These are phyloP conservation scores for Boletus vinaceobasis DNA, from an alignment of 768 basidiomycete species.

Conservation along the genomic window DNA sequence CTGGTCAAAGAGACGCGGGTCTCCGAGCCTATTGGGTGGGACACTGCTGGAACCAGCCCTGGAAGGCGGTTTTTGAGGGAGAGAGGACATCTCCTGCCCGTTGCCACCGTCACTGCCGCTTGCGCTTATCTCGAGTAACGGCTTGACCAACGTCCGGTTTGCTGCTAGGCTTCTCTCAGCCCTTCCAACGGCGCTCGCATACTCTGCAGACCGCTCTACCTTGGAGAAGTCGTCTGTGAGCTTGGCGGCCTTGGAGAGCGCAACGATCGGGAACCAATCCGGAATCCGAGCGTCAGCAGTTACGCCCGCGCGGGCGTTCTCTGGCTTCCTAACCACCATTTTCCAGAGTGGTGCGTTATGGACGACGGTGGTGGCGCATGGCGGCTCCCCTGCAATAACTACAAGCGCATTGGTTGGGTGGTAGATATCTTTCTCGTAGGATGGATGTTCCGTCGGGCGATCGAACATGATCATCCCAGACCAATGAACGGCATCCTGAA, in stretches of 20 bases:
- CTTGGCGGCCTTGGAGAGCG: not conserved
- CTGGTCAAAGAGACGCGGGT: constrained; percentile 3
- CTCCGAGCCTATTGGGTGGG: constrained; percentile 8
- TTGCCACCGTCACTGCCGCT: not conserved
- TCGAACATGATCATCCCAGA: constrained; percentile 11
- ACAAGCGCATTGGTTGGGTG: constrained; percentile 1
- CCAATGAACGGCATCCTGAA: not conserved
- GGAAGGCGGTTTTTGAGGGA: not conserved
- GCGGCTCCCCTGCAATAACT: not conserved
- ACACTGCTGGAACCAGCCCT: not conserved
- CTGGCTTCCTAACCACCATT: constrained; percentile 1
- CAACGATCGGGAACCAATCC: not conserved
- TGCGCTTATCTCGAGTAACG: not conserved
- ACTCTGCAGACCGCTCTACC: not conserved
- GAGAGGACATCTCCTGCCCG: not conserved
- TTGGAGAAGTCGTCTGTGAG: constrained; percentile 3
- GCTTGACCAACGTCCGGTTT: not conserved
- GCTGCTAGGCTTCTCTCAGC: constrained; percentile 3
- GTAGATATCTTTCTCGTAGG: constrained; percentile 7
- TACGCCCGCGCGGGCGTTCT: no score
- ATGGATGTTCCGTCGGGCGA: constrained; percentile 8
- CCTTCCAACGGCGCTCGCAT: not conserved
- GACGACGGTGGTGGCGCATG: not conserved
- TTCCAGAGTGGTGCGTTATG: constrained; percentile 2
- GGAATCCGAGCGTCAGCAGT: not conserved